Evolutionary conservation across 345 rosid genomes (phyloP).

Genomic region (Syzygium grande): DNA sequence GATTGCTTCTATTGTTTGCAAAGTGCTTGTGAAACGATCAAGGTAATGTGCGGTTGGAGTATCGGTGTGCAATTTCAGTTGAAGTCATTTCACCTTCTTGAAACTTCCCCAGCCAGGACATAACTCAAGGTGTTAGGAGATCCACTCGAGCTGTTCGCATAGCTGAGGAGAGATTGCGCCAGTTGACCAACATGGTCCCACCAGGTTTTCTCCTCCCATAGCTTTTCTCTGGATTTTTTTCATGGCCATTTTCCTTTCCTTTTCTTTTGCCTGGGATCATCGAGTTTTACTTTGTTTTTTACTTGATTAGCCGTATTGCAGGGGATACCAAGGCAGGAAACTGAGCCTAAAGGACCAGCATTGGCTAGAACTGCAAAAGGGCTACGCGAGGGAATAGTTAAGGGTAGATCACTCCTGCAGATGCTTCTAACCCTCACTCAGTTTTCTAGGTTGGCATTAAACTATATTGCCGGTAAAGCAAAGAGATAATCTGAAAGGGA

Average conservation of each 20-base stretch:
- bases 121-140: constrained; percentile 73
- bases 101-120: constrained; percentile 49
- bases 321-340: constrained; percentile 33
- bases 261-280: neutral
- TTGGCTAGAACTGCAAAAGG: constrained; percentile 53
- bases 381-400: constrained; percentile 53
- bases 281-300: constrained; percentile 35
- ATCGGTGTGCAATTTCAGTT: neutral
- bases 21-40: neutral
- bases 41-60: neutral
- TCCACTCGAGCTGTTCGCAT: constrained; percentile 72
- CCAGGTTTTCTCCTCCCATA: constrained; percentile 13
- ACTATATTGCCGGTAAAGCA: constrained; percentile 32
- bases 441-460: constrained; percentile 35
- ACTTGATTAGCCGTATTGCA: constrained; percentile 74
- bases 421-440: constrained; percentile 32
- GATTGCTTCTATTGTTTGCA: neutral
- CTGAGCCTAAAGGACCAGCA: constrained; percentile 25
- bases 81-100: neutral
- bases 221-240: neutral
- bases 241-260: neutral
- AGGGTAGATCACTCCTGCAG: constrained; percentile 56
- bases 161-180: constrained; percentile 79
- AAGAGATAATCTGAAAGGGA: constrained; percentile 5
- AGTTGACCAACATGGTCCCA: constrained; percentile 39